These are phyloP conservation scores for Hippophae rhamnoides DNA, from an alignment of 306 rosid species.

Conservation along the genomic window DNA sequence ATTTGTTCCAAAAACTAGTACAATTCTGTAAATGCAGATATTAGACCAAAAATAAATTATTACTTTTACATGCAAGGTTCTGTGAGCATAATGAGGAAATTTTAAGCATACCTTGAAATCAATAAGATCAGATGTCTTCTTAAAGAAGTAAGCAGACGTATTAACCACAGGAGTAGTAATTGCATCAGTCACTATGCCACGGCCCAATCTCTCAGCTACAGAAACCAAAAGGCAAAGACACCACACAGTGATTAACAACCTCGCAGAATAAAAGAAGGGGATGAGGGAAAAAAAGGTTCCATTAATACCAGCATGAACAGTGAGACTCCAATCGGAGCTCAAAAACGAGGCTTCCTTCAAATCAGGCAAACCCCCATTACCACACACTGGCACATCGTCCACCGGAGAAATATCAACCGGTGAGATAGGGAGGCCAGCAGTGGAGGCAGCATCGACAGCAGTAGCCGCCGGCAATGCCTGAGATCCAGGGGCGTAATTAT, in stretches of 20 bases:
- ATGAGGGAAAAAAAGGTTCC: background rate
- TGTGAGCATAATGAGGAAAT: background rate
- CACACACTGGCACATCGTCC: constrained; percentile 36
- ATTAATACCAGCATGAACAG: constrained; percentile 69
- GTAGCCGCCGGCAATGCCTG: constrained; percentile 42
- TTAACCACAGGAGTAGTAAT: constrained; percentile 88
- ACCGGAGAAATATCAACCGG: constrained; percentile 31
- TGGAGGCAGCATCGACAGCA: constrained; percentile 41
- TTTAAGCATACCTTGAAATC: constrained; percentile 60
- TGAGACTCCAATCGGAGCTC: constrained; percentile 55
- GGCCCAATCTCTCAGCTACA: constrained; percentile 81
- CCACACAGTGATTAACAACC: background rate
- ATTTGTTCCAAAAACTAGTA: too few species aligned
- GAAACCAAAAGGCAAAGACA: constrained; percentile 11
- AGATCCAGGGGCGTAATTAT: constrained; percentile 22
- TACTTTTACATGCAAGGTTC: background rate
- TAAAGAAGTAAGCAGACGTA: constrained; percentile 68
- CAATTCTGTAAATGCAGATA: too few species aligned
- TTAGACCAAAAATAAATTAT: background rate
- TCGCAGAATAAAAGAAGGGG: background rate
- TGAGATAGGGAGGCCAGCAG: constrained; percentile 33
- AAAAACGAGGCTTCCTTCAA: constrained; percentile 57
- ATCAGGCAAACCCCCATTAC: constrained; percentile 32
- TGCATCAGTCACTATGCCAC: constrained; percentile 75
- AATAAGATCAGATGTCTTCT: constrained; percentile 66